These are phyloP conservation scores for Cyclostephanos tholiformis DNA, from an alignment of 108 stramenopile species.

Conservation along the genomic window DNA sequence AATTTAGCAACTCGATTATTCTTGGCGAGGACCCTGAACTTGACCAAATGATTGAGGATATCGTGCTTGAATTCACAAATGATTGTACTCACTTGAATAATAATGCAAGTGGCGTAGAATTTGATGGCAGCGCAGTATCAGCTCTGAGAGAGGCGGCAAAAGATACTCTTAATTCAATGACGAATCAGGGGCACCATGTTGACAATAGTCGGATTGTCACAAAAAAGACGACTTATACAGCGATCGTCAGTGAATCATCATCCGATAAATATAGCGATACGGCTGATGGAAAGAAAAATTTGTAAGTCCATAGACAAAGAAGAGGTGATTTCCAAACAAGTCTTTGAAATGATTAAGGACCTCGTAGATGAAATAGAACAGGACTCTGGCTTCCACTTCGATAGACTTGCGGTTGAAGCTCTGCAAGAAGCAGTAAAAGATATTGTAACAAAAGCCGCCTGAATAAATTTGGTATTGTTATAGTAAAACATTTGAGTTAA, in stretches of 20 bases:
- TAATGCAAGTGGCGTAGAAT: background rate
- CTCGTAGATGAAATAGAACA: conserved; percentile 19
- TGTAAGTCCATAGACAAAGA: background rate
- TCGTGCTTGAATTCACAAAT: conserved; percentile 18
- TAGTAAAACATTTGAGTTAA: conserved; percentile 4
- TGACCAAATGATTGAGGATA: conserved; percentile 33
- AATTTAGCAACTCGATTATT: conserved; percentile 13
- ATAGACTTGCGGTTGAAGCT: too few relatives aligned
- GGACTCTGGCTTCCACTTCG: conserved; percentile 14
- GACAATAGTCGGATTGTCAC: background rate
- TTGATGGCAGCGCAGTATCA: conserved; percentile 28
- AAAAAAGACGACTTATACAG: background rate
- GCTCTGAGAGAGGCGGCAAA: conserved; percentile 25
- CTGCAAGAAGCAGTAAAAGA: conserved; percentile 19
- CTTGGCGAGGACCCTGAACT: conserved; percentile 29
- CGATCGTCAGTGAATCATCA: too few relatives aligned
- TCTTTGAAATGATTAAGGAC: conserved; percentile 13
- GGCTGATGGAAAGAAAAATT: background rate
- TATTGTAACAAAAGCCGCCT: conserved; percentile 2
- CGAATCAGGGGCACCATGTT: background rate
- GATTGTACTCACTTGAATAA: background rate
- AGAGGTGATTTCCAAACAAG: background rate
- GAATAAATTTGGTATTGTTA: background rate
- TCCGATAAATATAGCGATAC: too few relatives aligned
- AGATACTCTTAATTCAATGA: conserved; percentile 13